These are phyloP conservation scores for Metarhizium sp. DNA, from an alignment of 2,329 filamentous ascomycete species.

Conservation along the genomic window DNA sequence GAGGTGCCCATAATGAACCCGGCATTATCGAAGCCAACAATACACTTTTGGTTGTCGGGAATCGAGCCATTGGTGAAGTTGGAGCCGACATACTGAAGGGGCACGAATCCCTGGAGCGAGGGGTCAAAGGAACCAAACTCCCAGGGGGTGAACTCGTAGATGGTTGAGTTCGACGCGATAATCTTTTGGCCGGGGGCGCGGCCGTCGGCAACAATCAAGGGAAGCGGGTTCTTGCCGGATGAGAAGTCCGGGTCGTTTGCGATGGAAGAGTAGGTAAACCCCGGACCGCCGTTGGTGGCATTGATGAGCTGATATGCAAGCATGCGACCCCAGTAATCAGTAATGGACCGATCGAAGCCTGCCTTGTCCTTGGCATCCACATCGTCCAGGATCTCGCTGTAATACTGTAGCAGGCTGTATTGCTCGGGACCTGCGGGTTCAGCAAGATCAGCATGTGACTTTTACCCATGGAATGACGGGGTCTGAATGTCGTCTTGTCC, in stretches of 20 bases:
- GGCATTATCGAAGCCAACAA: slow-evolving; percentile 64
- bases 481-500: not conserved
- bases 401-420: slow-evolving; percentile 29
- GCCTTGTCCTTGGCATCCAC: slow-evolving; percentile 28
- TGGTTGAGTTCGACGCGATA: slow-evolving; percentile 45
- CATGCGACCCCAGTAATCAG: slow-evolving; percentile 83
- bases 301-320: slow-evolving; percentile 82
- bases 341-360: slow-evolving; percentile 54
- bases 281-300: slow-evolving; percentile 61
- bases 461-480: not conserved
- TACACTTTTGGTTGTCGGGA: slow-evolving; percentile 34
- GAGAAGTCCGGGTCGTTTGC: slow-evolving; percentile 33
- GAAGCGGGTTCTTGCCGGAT: slow-evolving; percentile 34
- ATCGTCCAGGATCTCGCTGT: slow-evolving; percentile 23
- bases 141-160: slow-evolving; percentile 57
- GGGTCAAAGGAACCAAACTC: slow-evolving; percentile 58
- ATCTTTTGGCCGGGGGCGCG: slow-evolving; percentile 34
- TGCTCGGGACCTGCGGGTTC: slow-evolving; percentile 21
- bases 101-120: slow-evolving; percentile 49
- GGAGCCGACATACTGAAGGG: slow-evolving; percentile 50
- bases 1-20: slow-evolving; percentile 78
- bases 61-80: slow-evolving; percentile 42
- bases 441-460: not conserved
- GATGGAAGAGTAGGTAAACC: slow-evolving; percentile 72
- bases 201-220: slow-evolving; percentile 39